Percentiles rank a stretch among this genome's conserved stretches.
These are phyloP conservation scores for Peronospora farinosa DNA, from an alignment of 352 stramenopile genomes.

Conservation along the genomic window DNA sequence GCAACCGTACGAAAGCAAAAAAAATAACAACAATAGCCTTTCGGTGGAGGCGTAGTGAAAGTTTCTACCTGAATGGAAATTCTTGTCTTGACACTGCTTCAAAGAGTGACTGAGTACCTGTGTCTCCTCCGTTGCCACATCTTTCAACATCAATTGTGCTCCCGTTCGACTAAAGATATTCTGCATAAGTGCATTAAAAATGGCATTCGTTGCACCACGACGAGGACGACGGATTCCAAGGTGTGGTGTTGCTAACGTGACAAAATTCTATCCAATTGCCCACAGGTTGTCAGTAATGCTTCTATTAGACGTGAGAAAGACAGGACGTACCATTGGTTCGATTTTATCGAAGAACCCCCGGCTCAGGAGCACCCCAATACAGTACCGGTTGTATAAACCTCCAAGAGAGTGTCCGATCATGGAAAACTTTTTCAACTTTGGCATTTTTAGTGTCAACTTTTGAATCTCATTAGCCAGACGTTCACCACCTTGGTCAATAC, in stretches of 20 bases:
- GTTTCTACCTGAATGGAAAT: conserved; percentile 31
- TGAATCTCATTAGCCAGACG: conserved; percentile 70
- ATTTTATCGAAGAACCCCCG: conserved; percentile 65
- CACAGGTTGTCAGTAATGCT: conserved; percentile 3
- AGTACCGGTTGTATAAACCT: conserved; percentile 76
- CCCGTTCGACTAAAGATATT: conserved; percentile 71
- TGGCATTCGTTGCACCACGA: conserved; percentile 49
- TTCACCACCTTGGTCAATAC: conserved; percentile 56
- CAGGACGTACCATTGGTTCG: conserved; percentile 50
- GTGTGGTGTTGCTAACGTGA: conserved; percentile 72
- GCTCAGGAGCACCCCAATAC: conserved; percentile 53
- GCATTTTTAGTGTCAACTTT: conserved; percentile 45
- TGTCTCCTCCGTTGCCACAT: conserved; percentile 45
- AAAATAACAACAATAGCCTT: background rate
- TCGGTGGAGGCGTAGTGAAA: too few relatives aligned
- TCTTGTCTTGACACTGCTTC: conserved; percentile 17
- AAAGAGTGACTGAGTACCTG: conserved; percentile 32
- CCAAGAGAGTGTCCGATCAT: conserved; percentile 75
- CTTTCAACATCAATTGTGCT: conserved; percentile 52
- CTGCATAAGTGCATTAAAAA: conserved; percentile 59
- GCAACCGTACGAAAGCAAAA: background rate
- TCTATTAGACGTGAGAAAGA: background rate
- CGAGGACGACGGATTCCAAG: conserved; percentile 62
- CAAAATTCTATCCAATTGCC: conserved; percentile 54
- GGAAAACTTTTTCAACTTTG: conserved; percentile 57